phyloP scores from a whole-genome alignment of 139 green algal genomes.

The Micractinium conductrix region DNA sequence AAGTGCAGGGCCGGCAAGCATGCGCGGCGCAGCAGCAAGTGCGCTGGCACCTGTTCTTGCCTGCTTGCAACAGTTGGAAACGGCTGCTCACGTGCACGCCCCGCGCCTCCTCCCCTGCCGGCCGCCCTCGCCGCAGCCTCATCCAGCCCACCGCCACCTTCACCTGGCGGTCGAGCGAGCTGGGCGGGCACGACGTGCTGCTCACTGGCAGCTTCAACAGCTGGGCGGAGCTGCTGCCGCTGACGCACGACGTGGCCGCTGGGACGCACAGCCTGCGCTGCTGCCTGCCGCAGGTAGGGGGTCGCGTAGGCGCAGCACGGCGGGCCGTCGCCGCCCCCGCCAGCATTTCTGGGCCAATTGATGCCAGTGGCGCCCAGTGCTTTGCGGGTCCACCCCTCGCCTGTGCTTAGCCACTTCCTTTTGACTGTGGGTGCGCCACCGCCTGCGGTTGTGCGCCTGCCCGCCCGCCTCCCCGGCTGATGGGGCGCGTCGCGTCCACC shows the following conservation, averaged over 20 bases:
- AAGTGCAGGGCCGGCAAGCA: no score
- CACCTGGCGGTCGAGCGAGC: constrained; percentile 39
- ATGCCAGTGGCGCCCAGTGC: no score
- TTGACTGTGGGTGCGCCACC: no score
- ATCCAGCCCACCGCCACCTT: constrained; percentile 49
- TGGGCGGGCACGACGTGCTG: constrained; percentile 47
- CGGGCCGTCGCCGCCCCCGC: not conserved
- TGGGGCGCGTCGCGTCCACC: constrained; percentile 34
- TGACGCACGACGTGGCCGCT: constrained; percentile 13
- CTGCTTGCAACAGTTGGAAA: no score
- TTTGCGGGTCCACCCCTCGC: no score
- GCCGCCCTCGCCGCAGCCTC: constrained; percentile 20
- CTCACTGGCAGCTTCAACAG: constrained; percentile 57
- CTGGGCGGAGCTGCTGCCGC: constrained; percentile 60
- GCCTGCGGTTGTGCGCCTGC: no score
- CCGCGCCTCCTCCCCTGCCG: not conserved
- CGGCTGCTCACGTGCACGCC: not conserved
- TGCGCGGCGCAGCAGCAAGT: no score
- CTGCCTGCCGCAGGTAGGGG: constrained; percentile 48
- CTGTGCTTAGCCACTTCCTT: no score
- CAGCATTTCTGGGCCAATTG: no score
- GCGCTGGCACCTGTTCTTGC: no score
- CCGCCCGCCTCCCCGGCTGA: no score
- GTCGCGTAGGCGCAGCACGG: no score
- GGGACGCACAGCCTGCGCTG: constrained; percentile 41